These are phyloP conservation scores for Chiua virens DNA, from an alignment of 768 basidiomycete genomes.

Conservation along the genomic window DNA sequence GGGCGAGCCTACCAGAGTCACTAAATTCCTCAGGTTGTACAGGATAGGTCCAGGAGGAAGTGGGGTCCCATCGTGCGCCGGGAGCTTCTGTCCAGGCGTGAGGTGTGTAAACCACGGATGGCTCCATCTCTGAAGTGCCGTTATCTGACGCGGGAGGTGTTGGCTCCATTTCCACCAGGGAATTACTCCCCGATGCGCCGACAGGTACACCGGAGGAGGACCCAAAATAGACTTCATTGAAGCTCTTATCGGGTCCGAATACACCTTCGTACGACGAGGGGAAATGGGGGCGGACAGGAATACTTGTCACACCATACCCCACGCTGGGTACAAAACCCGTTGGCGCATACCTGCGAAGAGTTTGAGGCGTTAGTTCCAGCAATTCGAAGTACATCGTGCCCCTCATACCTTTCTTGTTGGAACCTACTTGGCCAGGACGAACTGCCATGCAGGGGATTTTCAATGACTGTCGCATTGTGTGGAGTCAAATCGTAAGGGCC, in stretches of 20 bases:
- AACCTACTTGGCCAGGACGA: not conserved
- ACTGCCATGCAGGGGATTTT: not conserved
- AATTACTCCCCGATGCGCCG: not conserved
- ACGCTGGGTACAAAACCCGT: not conserved
- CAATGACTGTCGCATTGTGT: not conserved
- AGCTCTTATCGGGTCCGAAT: not conserved
- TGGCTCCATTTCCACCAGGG: not conserved
- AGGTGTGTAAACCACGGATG: not conserved
- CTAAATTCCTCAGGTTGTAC: not conserved
- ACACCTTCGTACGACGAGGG: not conserved
- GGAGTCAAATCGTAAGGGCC: not conserved
- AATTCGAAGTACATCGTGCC: not conserved
- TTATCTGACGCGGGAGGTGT: constrained; percentile 1
- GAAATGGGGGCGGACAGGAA: not conserved
- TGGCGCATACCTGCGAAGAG: not conserved
- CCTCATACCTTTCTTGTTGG: constrained; percentile 13
- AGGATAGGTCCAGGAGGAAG: constrained; percentile 3
- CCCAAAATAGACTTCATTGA: not conserved
- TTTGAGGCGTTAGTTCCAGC: not conserved
- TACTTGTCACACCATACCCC: constrained; percentile 3
- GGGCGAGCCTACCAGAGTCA: not conserved
- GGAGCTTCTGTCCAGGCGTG: not conserved
- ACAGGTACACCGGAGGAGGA: not conserved
- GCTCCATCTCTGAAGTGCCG: not conserved
- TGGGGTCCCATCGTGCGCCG: not conserved